Conservation (phyloP, 1,139 yeast species). For the Kodamaea arcana region DNA sequence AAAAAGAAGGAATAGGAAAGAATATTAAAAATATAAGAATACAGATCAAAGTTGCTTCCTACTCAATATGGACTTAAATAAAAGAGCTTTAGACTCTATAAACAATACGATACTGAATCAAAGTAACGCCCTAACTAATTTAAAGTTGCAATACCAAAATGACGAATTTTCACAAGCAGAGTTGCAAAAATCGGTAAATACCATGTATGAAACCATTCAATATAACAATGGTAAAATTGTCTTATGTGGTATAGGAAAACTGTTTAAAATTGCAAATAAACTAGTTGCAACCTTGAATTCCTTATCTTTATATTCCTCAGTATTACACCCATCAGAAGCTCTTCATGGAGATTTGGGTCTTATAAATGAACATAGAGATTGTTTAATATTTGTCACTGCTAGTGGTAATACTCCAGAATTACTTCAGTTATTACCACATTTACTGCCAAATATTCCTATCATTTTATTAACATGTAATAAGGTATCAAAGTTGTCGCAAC, state of each 20-base stretch:
- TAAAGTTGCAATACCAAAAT: slow-evolving; percentile 27
- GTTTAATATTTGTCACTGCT: slow-evolving; percentile 66
- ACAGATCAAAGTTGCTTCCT: neutral
- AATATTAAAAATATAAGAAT: neutral
- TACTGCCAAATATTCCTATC: slow-evolving; percentile 50
- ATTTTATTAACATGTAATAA: slow-evolving; percentile 61
- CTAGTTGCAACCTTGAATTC: slow-evolving; percentile 81
- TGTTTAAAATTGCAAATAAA: slow-evolving; percentile 73
- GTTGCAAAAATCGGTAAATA: slow-evolving; percentile 45
- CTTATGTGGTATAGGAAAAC: slow-evolving; percentile 80
- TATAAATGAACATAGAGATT: slow-evolving; percentile 54
- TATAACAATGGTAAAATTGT: slow-evolving; percentile 61
- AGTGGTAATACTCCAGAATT: slow-evolving; percentile 86
- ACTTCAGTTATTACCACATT: slow-evolving; percentile 53
- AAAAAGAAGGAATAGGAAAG: neutral
- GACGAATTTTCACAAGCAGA: slow-evolving; percentile 47
- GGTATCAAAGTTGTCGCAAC: slow-evolving; percentile 42
- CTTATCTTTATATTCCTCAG: slow-evolving; percentile 62
- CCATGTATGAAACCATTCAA: slow-evolving; percentile 47
- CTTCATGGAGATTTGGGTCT: slow-evolving; percentile 87
- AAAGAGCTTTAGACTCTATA: slow-evolving; percentile 24
- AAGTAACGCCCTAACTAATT: slow-evolving; percentile 30
- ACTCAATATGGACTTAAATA: neutral
- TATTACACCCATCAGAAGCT: slow-evolving; percentile 82
- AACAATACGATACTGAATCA: slow-evolving; percentile 29